Conservation (phyloP, 306 rosid species). For the Rosa persica region DNA sequence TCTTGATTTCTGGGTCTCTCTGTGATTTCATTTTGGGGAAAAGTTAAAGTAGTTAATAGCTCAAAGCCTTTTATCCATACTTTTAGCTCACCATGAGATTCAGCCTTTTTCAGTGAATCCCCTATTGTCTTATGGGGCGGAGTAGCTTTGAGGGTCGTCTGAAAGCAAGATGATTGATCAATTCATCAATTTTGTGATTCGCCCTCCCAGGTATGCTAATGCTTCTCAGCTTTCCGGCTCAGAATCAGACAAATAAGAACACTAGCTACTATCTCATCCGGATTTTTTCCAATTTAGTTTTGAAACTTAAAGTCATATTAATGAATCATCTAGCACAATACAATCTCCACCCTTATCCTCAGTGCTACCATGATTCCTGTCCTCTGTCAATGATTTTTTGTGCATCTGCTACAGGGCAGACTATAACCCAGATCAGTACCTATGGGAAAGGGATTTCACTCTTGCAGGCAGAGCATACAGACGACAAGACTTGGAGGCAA, state of each 20-base stretch:
- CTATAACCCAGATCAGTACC: conserved; percentile 88
- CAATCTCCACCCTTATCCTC: neutral
- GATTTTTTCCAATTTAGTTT: neutral
- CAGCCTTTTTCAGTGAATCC: neutral
- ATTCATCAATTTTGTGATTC: conserved; percentile 89
- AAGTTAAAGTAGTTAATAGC: too few species aligned
- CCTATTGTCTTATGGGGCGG: conserved; percentile 47
- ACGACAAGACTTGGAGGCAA: conserved; percentile 98
- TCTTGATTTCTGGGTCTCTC: neutral
- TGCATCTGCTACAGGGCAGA: conserved; percentile 71
- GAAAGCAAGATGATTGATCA: conserved; percentile 82
- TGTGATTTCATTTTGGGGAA: too few species aligned
- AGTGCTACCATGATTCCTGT: neutral
- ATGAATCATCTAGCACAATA: neutral
- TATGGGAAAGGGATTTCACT: conserved; percentile 87
- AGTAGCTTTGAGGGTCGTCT: conserved; percentile 39
- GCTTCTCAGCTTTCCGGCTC: conserved; percentile 4
- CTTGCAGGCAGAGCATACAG: conserved; percentile 78
- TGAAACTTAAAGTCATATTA: neutral
- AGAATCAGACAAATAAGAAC: neutral
- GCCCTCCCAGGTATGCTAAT: conserved; percentile 83
- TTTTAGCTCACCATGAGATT: neutral
- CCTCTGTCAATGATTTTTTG: conserved; percentile 8
- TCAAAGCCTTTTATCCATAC: too few species aligned
- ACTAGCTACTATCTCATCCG: neutral